Percentiles rank a stretch among this genome's conserved stretches.
Conservation (phyloP, 495 filamentous ascomycete species). For the Aspergillus asperescens region DNA sequence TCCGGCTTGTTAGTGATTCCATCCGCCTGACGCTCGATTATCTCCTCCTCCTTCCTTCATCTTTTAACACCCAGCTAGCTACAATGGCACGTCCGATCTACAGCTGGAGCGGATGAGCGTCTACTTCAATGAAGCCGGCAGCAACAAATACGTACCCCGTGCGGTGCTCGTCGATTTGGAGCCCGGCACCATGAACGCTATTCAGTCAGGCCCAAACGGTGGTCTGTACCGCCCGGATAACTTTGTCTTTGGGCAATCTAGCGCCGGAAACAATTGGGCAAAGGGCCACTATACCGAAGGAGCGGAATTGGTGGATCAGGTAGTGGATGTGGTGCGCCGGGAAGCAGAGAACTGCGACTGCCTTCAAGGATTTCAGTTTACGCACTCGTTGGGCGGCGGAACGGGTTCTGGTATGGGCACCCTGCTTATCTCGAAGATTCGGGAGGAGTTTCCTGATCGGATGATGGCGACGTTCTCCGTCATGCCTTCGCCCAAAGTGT, state of each 20-base stretch:
- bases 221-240: constrained; percentile 99
- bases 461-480: constrained; percentile 99
- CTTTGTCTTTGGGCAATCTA: constrained; percentile 98
- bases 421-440: constrained; percentile 98
- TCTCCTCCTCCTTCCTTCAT: constrained; percentile 23
- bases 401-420: constrained; percentile 99
- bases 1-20: constrained; percentile 72
- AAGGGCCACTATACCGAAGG: constrained; percentile 99
- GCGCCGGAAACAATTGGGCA: constrained; percentile 99
- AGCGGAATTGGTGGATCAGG: constrained; percentile 96
- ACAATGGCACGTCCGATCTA: constrained; percentile 95
- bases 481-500: constrained; percentile 98
- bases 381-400: constrained; percentile 99
- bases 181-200: constrained; percentile 96
- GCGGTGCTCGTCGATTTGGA: constrained; percentile 98
- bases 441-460: constrained; percentile 99
- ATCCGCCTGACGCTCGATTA: neutral
- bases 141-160: constrained; percentile 98
- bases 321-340: constrained; percentile 95
- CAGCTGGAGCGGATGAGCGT: constrained; percentile 99
- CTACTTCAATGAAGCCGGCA: constrained; percentile 98
- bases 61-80: constrained; percentile 53
- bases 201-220: constrained; percentile 96
- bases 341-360: constrained; percentile 99
- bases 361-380: constrained; percentile 99